Evolutionary conservation across 768 basidiomycete genomes (phyloP).

Genomic region (Hygrophoropsis aurantiaca): DNA sequence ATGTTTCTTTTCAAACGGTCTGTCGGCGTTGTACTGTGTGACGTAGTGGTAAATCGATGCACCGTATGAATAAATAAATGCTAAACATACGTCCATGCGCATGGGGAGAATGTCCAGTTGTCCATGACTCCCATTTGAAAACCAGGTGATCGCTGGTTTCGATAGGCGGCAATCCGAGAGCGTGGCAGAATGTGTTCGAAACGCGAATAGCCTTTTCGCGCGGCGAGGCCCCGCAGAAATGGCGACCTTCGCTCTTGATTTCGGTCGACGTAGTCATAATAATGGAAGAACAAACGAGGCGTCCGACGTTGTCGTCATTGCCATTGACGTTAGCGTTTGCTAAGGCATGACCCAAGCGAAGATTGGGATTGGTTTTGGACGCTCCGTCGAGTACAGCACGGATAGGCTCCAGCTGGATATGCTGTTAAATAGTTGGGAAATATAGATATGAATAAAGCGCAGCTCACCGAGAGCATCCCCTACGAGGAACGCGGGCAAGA

Average conservation of each 20-base stretch:
- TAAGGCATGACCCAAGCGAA: slow-evolving; percentile 39
- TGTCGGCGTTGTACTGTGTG: slow-evolving; percentile 97
- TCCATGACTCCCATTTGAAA: slow-evolving; percentile 9
- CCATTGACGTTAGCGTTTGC: slow-evolving; percentile 31
- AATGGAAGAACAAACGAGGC: slow-evolving; percentile 13
- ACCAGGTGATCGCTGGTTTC: slow-evolving; percentile 18
- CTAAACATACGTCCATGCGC: slow-evolving; percentile 95
- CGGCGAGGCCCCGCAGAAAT: slow-evolving; percentile 35
- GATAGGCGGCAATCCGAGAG: slow-evolving; percentile 54
- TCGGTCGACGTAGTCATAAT: slow-evolving; percentile 7
- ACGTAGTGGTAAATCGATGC: too few species aligned
- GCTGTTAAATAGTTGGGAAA: neutral
- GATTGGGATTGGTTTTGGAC: slow-evolving; percentile 27
- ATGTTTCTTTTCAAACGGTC: slow-evolving; percentile 97
- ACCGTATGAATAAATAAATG: too few species aligned
- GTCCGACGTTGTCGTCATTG: slow-evolving; percentile 23
- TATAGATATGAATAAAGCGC: slow-evolving; percentile 1
- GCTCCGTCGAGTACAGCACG: slow-evolving; percentile 39
- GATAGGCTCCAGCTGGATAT: slow-evolving; percentile 47
- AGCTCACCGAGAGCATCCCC: slow-evolving; percentile 33
- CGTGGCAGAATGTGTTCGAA: slow-evolving; percentile 54
- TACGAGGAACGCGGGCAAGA: slow-evolving; percentile 37
- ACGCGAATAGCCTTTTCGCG: slow-evolving; percentile 50
- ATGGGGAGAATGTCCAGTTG: too few species aligned
- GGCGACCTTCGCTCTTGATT: slow-evolving; percentile 15